These are phyloP conservation scores for Fonsecaea multimorphosa DNA, from an alignment of 2,329 filamentous ascomycete species.

Conservation along the genomic window DNA sequence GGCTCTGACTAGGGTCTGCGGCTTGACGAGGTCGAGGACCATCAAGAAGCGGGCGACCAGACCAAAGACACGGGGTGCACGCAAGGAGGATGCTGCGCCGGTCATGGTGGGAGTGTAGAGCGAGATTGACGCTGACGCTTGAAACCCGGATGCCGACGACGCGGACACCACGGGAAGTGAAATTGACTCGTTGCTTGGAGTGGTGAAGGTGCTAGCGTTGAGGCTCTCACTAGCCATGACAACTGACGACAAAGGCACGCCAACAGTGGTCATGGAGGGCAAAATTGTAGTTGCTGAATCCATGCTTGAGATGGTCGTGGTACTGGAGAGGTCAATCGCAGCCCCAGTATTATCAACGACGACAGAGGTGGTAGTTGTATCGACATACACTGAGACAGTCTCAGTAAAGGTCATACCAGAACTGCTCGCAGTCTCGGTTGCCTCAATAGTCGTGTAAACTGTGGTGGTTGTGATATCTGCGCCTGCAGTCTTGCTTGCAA, in stretches of 20 bases:
- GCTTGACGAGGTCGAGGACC: neutral
- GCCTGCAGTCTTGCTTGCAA: neutral
- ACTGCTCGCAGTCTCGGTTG: neutral
- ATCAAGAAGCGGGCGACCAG: slow-evolving; percentile 6
- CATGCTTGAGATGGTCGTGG: neutral
- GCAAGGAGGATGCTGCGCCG: slow-evolving; percentile 15
- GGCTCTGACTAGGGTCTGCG: neutral
- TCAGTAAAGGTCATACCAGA: neutral
- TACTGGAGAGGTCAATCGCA: neutral
- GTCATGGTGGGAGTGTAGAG: neutral
- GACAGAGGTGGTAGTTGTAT: neutral
- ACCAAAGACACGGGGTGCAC: slow-evolving; percentile 4
- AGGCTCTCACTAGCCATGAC: neutral
- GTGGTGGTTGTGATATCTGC: neutral
- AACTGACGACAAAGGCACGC: neutral
- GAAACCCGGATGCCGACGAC: neutral
- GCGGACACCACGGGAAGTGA: neutral
- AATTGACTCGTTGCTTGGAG: neutral
- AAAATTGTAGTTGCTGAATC: neutral
- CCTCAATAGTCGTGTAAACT: neutral
- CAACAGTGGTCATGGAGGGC: neutral
- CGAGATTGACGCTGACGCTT: neutral
- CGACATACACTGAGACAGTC: neutral
- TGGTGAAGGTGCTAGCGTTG: neutral
- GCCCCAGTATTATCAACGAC: neutral